Base-by-base conservation (phyloP, 192 early-diverging fungal genomes). In the Gaertneriomyces sp. region DNA sequence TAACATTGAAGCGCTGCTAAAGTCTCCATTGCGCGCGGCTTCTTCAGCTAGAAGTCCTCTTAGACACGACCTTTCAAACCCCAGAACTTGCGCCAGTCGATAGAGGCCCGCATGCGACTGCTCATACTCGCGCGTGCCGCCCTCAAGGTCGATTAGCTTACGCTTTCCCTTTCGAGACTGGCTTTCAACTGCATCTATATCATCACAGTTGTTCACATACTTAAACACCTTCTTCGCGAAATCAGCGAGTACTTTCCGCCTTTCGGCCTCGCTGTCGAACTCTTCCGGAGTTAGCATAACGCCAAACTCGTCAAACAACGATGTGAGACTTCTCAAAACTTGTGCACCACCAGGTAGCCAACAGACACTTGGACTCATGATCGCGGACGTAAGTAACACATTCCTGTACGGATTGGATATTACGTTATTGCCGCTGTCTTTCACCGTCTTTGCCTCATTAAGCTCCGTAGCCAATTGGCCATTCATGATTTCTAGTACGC, bases 21-120 rank as follows among this genome's bases (percentile, higher is more conserved):
- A 66, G 67, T 89, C 82, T 38, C 84, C 70, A 42, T 78, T 73
- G 12, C 79, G 72, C 38, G 82, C 74, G 6, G 82, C 82, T 42
- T 83, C 77, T 69, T 88, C 85, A 10, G 84, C 81, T 33, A 89
- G 72, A 41, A 88, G 66, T 25, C 71, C 73, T 44, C 79, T 70
- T 33, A 88, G 59, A 3, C 58, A 43, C 4, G 53, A 53, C 19
- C 78, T 61, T 43, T 75, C 73, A 66, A 80, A 79, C 9, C 74
- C 74, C 43, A 80, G 62, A 2, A 80, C 58, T 38, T 80, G 67
- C 38, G 77, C 78, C 7, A 80, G 60, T 33, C 78, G 70, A 38
- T 69, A 45, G 4, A 61, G 55, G 9, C 53, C 55, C 20, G 53
- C 46, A 14, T 66, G 64, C 3, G 59, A 42, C 3, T 14, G 42